Base-by-base conservation (phyloP, 108 stramenopile genomes). In the Discostella stelligeroides region DNA sequence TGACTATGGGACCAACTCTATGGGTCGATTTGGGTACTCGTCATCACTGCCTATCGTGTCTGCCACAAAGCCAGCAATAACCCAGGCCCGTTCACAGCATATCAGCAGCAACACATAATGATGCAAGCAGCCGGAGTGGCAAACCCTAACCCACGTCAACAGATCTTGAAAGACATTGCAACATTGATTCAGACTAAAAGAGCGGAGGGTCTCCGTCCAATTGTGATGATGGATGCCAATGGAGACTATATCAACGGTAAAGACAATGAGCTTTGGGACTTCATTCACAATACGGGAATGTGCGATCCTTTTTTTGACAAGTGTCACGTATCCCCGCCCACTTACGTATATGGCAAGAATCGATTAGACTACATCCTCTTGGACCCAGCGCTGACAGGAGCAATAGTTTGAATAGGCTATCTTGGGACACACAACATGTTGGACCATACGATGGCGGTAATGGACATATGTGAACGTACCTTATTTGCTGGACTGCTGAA, bases 61-160 rank as follows among this genome's bases (percentile, higher is more conserved):
- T 57, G 56, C 56, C 56, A 57, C n/a, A 21, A 57, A 4, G 2
- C 3, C 4, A 57, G n/a, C 23, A 57, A 21, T 21, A 4, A 10
- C 4, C 20, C 56, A 34, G 56, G 56, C 8, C 20, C 56, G n/a
- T 34, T 34, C 56, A 57, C 56, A 34, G 56, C 56, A 4, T 57
- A 57, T 10, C 29, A 28, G 4, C 27, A 34, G 56, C 29, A 57
- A 10, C 23, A 9, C 27, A 34, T n/a, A 7, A 9, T 9, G 8
- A 4, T 57, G 23, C 4, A 8, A 9, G 56, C 3, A 7, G 6
- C 4, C 15, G 56, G 56, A 28, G 20, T 7, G 2, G 8, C 3
- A 28, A n/a, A n/a, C n/a, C n/a, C n/a, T n/a, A n/a, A n/a, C n/a
- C n/a, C n/a, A n/a, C n/a, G n/a, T n/a, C n/a, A 47, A 9, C 46